A percentile compares a stretch with the other conserved stretches of the same genome.
These are phyloP conservation scores for Pythium scleroteichum DNA, from an alignment of 352 stramenopile species.

Conservation along the genomic window DNA sequence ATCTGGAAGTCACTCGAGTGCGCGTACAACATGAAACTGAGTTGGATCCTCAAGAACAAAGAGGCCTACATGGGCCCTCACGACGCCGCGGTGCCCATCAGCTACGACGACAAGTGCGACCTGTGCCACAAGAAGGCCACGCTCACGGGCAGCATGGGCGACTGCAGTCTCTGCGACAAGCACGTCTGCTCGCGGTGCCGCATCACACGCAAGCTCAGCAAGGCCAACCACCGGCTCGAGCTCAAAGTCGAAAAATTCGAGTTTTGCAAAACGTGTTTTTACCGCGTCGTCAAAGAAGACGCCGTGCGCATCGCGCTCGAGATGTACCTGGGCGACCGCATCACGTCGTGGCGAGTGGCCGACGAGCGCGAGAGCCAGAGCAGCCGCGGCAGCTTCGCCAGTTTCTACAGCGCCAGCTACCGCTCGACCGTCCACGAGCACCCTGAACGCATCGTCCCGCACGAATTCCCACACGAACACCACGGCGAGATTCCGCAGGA, in stretches of 20 bases:
- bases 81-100: neutral
- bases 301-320: conserved; percentile 15
- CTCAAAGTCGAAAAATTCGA: conserved; percentile 14
- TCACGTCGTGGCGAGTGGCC: conserved; percentile 15
- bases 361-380: too few species aligned
- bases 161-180: conserved; percentile 16
- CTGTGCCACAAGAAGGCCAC: conserved; percentile 16
- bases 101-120: conserved; percentile 8
- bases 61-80: conserved; percentile 10
- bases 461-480: too few species aligned
- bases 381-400: too few species aligned
- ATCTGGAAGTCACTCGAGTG: conserved; percentile 33
- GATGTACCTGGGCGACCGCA: conserved; percentile 10
- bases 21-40: conserved; percentile 26
- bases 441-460: too few species aligned
- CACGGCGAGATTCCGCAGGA: too few species aligned
- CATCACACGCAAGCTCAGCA: conserved; percentile 17
- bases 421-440: too few species aligned
- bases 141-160: conserved; percentile 9
- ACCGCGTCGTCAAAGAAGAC: conserved; percentile 19
- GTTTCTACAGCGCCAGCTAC: too few species aligned
- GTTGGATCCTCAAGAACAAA: conserved; percentile 42
- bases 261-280: conserved; percentile 20
- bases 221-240: conserved; percentile 10
- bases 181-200: conserved; percentile 18